phyloP scores from a whole-genome alignment of 2,329 filamentous ascomycete genomes.

The Xylaria hypoxylon region DNA sequence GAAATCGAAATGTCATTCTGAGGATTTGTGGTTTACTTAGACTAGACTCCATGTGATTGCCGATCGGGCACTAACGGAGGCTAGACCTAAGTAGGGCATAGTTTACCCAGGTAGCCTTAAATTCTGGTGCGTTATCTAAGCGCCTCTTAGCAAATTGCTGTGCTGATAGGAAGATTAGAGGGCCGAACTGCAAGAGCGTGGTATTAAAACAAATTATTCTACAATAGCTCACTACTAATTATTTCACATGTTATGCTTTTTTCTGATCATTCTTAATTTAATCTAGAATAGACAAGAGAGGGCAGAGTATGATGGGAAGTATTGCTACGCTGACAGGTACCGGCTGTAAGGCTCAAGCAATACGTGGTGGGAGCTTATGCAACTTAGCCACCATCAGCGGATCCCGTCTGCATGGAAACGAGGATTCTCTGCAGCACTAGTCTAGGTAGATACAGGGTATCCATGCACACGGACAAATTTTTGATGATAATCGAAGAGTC shows the following conservation, averaged over 20 bases:
- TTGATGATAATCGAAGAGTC: slow-evolving; percentile 2
- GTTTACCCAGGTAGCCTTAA: no score
- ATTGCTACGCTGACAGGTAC: slow-evolving; percentile 19
- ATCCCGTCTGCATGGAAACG: slow-evolving; percentile 11
- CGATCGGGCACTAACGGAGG: not conserved
- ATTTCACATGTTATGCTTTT: not conserved
- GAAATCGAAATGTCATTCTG: no score
- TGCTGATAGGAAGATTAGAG: not conserved
- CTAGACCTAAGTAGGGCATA: not conserved
- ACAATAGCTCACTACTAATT: not conserved
- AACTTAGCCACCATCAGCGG: slow-evolving; percentile 5
- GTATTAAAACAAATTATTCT: not conserved
- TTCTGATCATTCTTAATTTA: not conserved
- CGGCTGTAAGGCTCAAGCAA: slow-evolving; percentile 5
- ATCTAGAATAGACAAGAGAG: not conserved
- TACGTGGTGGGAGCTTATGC: slow-evolving; percentile 11
- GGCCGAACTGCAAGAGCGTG: not conserved
- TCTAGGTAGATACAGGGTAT: not conserved
- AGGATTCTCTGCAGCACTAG: not conserved
- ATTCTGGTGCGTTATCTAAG: no score
- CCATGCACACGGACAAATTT: not conserved
- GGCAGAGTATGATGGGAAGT: not conserved
- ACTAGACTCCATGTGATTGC: not conserved
- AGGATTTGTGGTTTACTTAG: no score
- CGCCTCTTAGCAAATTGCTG: not conserved